These are phyloP conservation scores for Primulina tabacum DNA, from an alignment of 257 asterid genomes.

Conservation along the genomic window DNA sequence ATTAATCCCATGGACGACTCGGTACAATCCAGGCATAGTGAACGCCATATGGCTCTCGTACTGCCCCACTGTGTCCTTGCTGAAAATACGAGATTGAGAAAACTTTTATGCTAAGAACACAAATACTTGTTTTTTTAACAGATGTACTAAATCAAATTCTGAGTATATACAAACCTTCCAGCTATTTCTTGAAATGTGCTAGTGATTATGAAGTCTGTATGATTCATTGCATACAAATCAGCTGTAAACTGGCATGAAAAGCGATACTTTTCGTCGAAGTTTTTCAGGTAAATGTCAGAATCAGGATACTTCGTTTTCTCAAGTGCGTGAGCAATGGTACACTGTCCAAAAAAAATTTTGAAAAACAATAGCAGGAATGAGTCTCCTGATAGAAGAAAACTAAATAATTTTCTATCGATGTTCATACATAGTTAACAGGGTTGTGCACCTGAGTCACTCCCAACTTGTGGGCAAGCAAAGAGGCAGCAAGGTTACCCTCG, in stretches of 20 bases:
- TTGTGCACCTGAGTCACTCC: slow-evolving; percentile 87
- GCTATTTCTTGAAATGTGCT: slow-evolving; percentile 99
- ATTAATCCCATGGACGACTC: slow-evolving; percentile 91
- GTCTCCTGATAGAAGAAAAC: neutral
- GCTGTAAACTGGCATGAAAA: slow-evolving; percentile 96
- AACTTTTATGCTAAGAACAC: neutral
- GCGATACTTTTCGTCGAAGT: slow-evolving; percentile 87
- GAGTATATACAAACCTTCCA: slow-evolving; percentile 53
- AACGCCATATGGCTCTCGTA: slow-evolving; percentile 97
- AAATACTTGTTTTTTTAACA: neutral
- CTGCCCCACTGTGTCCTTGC: slow-evolving; percentile 96
- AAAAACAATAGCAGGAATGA: neutral
- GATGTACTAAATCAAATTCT: neutral
- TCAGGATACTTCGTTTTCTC: slow-evolving; percentile 96
- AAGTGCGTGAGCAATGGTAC: slow-evolving; percentile 93
- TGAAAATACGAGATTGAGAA: slow-evolving; percentile 24
- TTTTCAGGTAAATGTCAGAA: slow-evolving; percentile 72
- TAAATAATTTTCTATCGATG: neutral
- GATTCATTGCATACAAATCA: slow-evolving; percentile 96
- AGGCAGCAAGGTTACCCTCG: slow-evolving; percentile 96
- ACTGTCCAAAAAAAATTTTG: slow-evolving; percentile 33
- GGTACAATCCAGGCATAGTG: slow-evolving; percentile 93
- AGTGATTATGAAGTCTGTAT: slow-evolving; percentile 94
- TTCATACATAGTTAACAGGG: neutral
- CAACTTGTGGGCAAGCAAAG: slow-evolving; percentile 83